Conservation (phyloP, 352 stramenopile species). For the Pythium aquatile region DNA sequence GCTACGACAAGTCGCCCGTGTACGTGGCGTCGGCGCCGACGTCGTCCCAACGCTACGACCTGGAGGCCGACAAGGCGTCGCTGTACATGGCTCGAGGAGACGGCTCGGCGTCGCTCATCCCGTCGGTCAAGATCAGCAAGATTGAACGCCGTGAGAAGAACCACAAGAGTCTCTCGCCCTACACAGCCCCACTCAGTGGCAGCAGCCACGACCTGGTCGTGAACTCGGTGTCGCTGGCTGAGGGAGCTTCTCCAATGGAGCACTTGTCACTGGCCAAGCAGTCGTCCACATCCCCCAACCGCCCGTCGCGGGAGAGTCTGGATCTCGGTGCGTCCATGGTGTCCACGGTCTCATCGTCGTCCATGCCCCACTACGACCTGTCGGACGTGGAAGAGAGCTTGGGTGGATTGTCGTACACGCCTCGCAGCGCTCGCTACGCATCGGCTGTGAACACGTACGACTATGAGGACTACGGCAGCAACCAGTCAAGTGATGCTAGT, state of each 20-base stretch:
- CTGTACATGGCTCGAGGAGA: conserved; percentile 24
- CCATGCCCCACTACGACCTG: conserved; percentile 48
- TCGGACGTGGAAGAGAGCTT: conserved; percentile 47
- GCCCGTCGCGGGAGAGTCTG: conserved; percentile 26
- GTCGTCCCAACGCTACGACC: not conserved
- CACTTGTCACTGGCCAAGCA: conserved; percentile 23
- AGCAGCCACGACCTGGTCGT: conserved; percentile 12
- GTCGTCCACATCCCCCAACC: not conserved
- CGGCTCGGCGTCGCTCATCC: conserved; percentile 23
- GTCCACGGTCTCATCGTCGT: conserved; percentile 56
- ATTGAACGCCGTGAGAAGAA: conserved; percentile 6
- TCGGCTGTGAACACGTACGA: conserved; percentile 18
- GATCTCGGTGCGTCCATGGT: conserved; percentile 66
- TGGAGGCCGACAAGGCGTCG: conserved; percentile 19
- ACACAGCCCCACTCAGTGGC: not conserved
- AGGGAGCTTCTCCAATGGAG: conserved; percentile 20
- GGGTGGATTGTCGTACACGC: conserved; percentile 5
- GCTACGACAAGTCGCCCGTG: conserved; percentile 21
- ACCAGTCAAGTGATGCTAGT: conserved; percentile 11
- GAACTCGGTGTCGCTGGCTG: conserved; percentile 14
- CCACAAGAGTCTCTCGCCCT: conserved; percentile 9
- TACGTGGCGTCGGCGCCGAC: conserved; percentile 1
- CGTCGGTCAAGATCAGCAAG: conserved; percentile 28
- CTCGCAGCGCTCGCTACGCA: conserved; percentile 16
- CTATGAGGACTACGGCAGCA: conserved; percentile 18